These are phyloP conservation scores for Phytopythium montanum DNA, from an alignment of 352 stramenopile species.

Conservation along the genomic window DNA sequence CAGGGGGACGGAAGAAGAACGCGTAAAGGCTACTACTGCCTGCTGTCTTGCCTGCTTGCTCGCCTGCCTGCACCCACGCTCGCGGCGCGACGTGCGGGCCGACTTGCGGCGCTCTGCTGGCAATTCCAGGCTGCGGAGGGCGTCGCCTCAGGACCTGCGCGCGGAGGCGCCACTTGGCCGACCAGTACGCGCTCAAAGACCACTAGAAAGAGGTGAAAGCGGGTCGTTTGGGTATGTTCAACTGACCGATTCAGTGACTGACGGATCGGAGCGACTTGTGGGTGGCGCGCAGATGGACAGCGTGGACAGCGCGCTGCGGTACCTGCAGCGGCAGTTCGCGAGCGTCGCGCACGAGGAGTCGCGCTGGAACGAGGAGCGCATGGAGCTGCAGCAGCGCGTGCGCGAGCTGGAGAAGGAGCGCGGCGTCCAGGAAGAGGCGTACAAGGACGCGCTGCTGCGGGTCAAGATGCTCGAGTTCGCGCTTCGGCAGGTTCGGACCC, in stretches of 20 bases:
- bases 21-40: not conserved
- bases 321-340: conserved; percentile 81
- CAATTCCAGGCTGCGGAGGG: too few species aligned
- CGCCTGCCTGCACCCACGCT: too few species aligned
- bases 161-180: too few species aligned
- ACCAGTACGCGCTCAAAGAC: too few species aligned
- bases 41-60: too few species aligned
- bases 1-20: too few species aligned
- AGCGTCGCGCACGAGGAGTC: conserved; percentile 74
- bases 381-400: conserved; percentile 69
- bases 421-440: conserved; percentile 72
- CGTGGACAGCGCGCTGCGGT: conserved; percentile 82
- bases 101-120: too few species aligned
- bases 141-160: too few species aligned
- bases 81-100: too few species aligned
- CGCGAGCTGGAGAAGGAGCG: conserved; percentile 76
- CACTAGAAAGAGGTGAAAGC: not conserved
- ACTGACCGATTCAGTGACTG: not conserved
- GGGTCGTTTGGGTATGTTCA: not conserved
- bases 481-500: conserved; percentile 48
- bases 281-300: conserved; percentile 57
- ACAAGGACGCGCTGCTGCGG: conserved; percentile 81
- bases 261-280: not conserved
- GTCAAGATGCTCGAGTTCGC: conserved; percentile 90
- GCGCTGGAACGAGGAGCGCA: conserved; percentile 73